These are phyloP conservation scores for Nakaseomyces uthaithaninus DNA, from an alignment of 1,139 yeast genomes.

Conservation along the genomic window DNA sequence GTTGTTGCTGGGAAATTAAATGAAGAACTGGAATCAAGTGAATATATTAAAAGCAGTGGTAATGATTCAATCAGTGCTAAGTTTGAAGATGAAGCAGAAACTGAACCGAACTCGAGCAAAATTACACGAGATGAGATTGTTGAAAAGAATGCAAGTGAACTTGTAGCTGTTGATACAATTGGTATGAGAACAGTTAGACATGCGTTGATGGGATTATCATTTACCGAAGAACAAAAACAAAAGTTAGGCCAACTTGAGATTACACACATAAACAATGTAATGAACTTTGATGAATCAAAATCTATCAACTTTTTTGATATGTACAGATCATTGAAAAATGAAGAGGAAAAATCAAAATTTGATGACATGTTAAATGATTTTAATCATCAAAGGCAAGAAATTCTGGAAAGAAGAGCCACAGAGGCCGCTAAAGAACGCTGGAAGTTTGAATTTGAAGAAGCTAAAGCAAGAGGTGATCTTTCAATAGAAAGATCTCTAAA, in stretches of 20 bases:
- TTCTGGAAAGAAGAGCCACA: constrained; percentile 67
- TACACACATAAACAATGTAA: constrained; percentile 28
- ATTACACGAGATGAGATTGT: constrained; percentile 30
- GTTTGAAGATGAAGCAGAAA: not conserved
- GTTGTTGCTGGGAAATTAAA: constrained; percentile 5
- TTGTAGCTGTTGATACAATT: constrained; percentile 65
- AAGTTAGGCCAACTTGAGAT: constrained; percentile 37
- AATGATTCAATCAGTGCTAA: not conserved
- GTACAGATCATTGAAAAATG: constrained; percentile 43
- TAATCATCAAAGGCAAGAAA: constrained; percentile 67
- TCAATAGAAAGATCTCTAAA: constrained; percentile 55
- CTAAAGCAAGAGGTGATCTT: constrained; percentile 55
- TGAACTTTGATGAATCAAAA: constrained; percentile 32
- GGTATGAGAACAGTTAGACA: constrained; percentile 79
- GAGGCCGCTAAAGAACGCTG: constrained; percentile 85
- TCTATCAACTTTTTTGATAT: constrained; percentile 59
- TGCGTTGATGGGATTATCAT: constrained; percentile 57
- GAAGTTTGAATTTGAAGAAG: constrained; percentile 73
- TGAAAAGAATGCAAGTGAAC: constrained; percentile 48
- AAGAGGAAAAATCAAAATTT: constrained; percentile 49
- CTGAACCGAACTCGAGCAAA: not conserved
- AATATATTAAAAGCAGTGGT: not conserved
- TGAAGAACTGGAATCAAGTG: not conserved
- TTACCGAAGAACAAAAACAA: constrained; percentile 27
- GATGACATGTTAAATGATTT: constrained; percentile 58